Conservation (phyloP, 2,329 filamentous ascomycete genomes). For the Intubia oerlemansii region DNA sequence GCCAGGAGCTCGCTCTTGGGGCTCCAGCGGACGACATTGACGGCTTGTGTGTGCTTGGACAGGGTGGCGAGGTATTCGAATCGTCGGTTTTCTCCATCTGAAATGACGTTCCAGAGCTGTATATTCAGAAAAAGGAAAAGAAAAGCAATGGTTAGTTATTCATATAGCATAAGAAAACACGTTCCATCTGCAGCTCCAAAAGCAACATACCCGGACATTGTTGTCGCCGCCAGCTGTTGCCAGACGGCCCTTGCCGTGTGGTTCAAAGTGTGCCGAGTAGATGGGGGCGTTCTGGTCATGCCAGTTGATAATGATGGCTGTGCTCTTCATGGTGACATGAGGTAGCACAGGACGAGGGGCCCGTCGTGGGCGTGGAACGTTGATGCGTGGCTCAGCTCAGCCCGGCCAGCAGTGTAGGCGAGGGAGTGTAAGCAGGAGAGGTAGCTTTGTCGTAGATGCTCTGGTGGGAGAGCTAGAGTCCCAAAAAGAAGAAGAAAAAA, state of each 20-base stretch:
- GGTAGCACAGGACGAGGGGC: no score
- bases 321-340: constrained; percentile 99
- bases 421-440: no score
- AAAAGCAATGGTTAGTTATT: no score
- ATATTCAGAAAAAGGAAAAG: neutral
- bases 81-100: constrained; percentile 65
- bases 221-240: constrained; percentile 93
- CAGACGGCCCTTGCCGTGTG: constrained; percentile 70
- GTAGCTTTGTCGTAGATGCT: no score
- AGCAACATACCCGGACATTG: constrained; percentile 69
- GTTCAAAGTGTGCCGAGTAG: constrained; percentile 94
- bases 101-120: constrained; percentile 79
- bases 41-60: constrained; percentile 83
- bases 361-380: no score
- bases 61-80: constrained; percentile 85
- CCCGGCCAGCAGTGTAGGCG: no score
- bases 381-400: no score
- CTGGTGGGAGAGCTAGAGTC: no score
- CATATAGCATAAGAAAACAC: no score
- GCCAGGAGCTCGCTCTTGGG: constrained; percentile 86
- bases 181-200: neutral
- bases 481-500: no score
- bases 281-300: constrained; percentile 93
- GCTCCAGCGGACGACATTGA: constrained; percentile 93
- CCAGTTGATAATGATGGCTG: constrained; percentile 94